Evolutionary conservation across 371 early-diverging fungal genomes (phyloP), one percentile per base, ranked within the genome.

Genomic region (Saksenaea oblongispora): DNA sequence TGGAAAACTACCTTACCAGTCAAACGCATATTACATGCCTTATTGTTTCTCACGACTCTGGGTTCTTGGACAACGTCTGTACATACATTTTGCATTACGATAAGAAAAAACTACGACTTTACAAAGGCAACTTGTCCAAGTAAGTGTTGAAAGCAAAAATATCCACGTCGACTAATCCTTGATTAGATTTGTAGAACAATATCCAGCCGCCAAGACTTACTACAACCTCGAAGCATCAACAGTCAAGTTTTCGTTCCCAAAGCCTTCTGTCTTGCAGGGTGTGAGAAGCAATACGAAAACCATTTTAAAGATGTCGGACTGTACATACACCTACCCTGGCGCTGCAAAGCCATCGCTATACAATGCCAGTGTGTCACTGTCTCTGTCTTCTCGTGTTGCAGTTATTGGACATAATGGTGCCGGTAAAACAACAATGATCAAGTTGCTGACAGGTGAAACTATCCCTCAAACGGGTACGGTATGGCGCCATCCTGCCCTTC

Each of bases 31-130:
- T 99, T 34, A 98, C 97, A 37, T 95, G 98, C 54, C 95, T 99
- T 28, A 88, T 99, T 63, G 99, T 99, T 3, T 94, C 95, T 70
- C 99, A 99, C 93, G 99, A 99, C 80, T 95, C 99, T 84, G 90
- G 97, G 56, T 90, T 99, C 80, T 78, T 95, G 65, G 92, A 95
- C 82, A 87, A 86, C 39, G 90, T 91, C 5, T 91, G 91, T 76
- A 92, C 91, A 26, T 80, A 92, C 66, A 93, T 93, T 61, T 74
- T 93, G 56, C 93, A 93, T 70, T 89, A 91, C 64, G 89, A 85
- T 64, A 74, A 86, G 75, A 85, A 85, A 68, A 88, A 91, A 72
- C 79, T 87, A 53, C 85, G 85, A 72, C 71, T 82, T 64, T 88
- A 86, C 71, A 82, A 83, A 65, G 91, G 91, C 58, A 89, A 89